Evolutionary conservation across 1,284 basidiomycete genomes (phyloP), one percentile per base, ranked within the genome.

Genomic region (Athelia sp.): DNA sequence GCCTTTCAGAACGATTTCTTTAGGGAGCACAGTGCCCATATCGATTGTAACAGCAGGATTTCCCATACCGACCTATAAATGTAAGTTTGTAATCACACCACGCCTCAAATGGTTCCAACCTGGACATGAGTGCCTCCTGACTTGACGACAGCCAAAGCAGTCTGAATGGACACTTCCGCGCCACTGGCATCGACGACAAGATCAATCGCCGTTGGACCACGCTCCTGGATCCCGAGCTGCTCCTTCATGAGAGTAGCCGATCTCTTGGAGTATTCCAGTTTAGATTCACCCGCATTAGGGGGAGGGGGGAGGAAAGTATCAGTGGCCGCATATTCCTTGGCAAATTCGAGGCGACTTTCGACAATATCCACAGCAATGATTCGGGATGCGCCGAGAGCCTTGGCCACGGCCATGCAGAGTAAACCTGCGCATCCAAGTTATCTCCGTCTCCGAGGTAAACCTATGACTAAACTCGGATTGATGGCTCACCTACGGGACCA

Each of bases 371-470:
- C 79, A 1, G 84, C 91, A 51, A 96, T 78, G 52, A 95, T 76
- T 47, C 87, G 82, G 34, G 77, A 75, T 0, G 91, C 93, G 21
- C 92, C 93, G 48, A 95, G 74, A 2, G 92, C 93, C 63, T 87
- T 93, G 23, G 93, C 93, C 19, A 94, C 93, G 3, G 91, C 94
- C 84, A 95, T 94, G 63, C 84, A 88, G 31, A 98, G 80, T 17
- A 98, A 76, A 15, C 52, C 52, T 29, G 13, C 6, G 26, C 13
- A 29, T n/a, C n/a, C n/a, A 9, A 50, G 26, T 29, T 40, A 23
- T 29, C 6, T 29, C 13, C 4, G 26, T 13, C 6, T 29, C 26
- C 13, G 26, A 47, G 26, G 18, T 19, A 31, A 36, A 29, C 46
- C n/a, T 6, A 19, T 29, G 17, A 46, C 10, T 31, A 42, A 32